A percentile compares a stretch with the other conserved stretches of the same genome.
Evolutionary conservation across 176 grass and related monocot genomes (phyloP).

Genomic region (Ampelocalamus luodianensis): DNA sequence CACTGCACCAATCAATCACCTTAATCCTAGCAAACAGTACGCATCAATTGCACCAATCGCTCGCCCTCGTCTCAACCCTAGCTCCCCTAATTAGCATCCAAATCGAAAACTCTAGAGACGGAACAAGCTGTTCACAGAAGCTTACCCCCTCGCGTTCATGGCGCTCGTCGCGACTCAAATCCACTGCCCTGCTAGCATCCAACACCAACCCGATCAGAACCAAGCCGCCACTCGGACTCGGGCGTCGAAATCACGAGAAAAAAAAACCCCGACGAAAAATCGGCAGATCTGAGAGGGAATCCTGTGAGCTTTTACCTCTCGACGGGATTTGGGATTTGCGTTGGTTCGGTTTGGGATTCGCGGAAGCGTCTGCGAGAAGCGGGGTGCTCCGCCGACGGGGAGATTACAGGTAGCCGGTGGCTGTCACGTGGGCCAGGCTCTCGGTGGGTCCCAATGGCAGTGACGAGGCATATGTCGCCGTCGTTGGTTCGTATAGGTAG

Average conservation of each 20-base stretch:
- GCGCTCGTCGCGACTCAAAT: not conserved
- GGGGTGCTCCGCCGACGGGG: conserved; percentile 17
- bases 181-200: conserved; percentile 18
- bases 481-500: not conserved
- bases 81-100: conserved; percentile 9
- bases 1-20: not conserved
- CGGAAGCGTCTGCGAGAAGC: not conserved
- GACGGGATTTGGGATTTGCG: conserved; percentile 27
- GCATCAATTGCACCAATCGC: not conserved
- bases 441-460: conserved; percentile 23
- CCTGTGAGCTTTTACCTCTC: conserved; percentile 21
- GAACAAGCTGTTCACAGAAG: not conserved
- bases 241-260: not conserved
- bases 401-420: not conserved
- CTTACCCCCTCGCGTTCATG: conserved; percentile 78
- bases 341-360: not conserved
- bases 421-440: conserved; percentile 14
- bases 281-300: not conserved
- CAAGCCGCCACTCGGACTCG: not conserved
- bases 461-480: not conserved
- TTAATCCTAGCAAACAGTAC: not conserved
- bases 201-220: conserved; percentile 34
- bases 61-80: conserved; percentile 32
- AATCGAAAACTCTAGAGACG: not conserved
- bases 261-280: not conserved